A percentile compares a stretch with the other conserved stretches of the same genome.
These are phyloP conservation scores for Raphanus sativus DNA, from an alignment of 345 rosid species.

Conservation along the genomic window DNA sequence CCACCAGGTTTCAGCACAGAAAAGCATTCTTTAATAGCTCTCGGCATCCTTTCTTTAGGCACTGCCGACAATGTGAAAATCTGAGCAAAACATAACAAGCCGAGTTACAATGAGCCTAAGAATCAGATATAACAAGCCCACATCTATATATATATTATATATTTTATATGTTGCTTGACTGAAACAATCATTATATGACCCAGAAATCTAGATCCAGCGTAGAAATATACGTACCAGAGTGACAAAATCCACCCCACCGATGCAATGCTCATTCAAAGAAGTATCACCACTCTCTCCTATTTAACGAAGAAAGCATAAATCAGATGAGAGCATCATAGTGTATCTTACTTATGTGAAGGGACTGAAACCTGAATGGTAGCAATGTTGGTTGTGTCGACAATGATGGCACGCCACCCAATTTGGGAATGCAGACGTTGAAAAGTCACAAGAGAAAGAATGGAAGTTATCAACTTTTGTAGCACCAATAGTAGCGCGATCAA, in stretches of 20 bases:
- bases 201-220: background rate
- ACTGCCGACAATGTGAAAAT: slow-evolving; percentile 90
- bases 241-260: slow-evolving; percentile 78
- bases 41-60: slow-evolving; percentile 63
- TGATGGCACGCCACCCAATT: slow-evolving; percentile 57
- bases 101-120: background rate
- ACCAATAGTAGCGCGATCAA: slow-evolving; percentile 27
- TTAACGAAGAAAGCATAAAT: background rate
- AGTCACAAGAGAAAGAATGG: slow-evolving; percentile 64
- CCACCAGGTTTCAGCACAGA: slow-evolving; percentile 81
- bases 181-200: background rate
- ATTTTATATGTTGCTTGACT: no score
- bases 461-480: slow-evolving; percentile 40
- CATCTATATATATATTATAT: no score
- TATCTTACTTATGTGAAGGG: background rate
- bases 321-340: background rate
- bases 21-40: slow-evolving; percentile 60
- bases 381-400: slow-evolving; percentile 38
- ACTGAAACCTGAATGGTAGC: slow-evolving; percentile 37
- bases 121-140: background rate
- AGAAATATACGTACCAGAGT: slow-evolving; percentile 57
- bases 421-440: slow-evolving; percentile 59
- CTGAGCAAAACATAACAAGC: slow-evolving; percentile 39
- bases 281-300: slow-evolving; percentile 8
- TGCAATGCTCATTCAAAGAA: slow-evolving; percentile 47